phyloP scores from a whole-genome alignment of 495 filamentous ascomycete species.

The Wilcoxina mikolae region DNA sequence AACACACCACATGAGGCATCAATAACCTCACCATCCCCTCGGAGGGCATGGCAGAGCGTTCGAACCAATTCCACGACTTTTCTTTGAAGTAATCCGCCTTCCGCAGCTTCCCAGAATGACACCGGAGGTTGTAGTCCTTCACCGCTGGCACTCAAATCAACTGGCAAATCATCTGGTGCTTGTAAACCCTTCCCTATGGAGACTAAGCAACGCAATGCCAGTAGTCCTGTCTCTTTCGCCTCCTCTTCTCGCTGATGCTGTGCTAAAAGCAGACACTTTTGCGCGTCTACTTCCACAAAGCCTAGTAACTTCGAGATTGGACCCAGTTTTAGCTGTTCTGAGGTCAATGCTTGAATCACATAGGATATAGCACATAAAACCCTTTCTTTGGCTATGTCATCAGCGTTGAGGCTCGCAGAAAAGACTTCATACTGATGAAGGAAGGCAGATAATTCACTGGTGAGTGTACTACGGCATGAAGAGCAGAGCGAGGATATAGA shows the following conservation, averaged over 20 bases:
- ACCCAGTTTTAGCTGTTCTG: slow-evolving; percentile 45
- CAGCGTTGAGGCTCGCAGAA: slow-evolving; percentile 43
- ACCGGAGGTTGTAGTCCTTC: slow-evolving; percentile 31
- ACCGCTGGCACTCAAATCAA: slow-evolving; percentile 46
- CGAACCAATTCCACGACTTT: slow-evolving; percentile 44
- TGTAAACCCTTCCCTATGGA: slow-evolving; percentile 72
- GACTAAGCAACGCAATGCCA: slow-evolving; percentile 56
- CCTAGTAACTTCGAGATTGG: slow-evolving; percentile 50
- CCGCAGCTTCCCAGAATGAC: slow-evolving; percentile 46
- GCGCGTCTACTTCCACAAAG: slow-evolving; percentile 49
- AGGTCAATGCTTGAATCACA: slow-evolving; percentile 62
- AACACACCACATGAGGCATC: slow-evolving; percentile 64
- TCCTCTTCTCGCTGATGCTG: slow-evolving; percentile 22
- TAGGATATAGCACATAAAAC: slow-evolving; percentile 71
- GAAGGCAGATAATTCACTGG: slow-evolving; percentile 57
- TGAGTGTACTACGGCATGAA: slow-evolving; percentile 58
- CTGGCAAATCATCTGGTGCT: slow-evolving; percentile 49
- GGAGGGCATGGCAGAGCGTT: slow-evolving; percentile 36
- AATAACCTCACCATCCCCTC: slow-evolving; percentile 50
- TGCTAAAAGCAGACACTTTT: slow-evolving; percentile 30
- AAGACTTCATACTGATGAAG: slow-evolving; percentile 61
- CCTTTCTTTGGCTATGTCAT: slow-evolving; percentile 58
- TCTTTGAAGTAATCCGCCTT: slow-evolving; percentile 41
- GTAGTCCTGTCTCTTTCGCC: slow-evolving; percentile 39
- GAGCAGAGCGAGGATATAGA: slow-evolving; percentile 70